Evolutionary conservation across 306 rosid genomes (phyloP), one percentile per base, ranked within the genome.

Genomic region (Medicago arabica): DNA sequence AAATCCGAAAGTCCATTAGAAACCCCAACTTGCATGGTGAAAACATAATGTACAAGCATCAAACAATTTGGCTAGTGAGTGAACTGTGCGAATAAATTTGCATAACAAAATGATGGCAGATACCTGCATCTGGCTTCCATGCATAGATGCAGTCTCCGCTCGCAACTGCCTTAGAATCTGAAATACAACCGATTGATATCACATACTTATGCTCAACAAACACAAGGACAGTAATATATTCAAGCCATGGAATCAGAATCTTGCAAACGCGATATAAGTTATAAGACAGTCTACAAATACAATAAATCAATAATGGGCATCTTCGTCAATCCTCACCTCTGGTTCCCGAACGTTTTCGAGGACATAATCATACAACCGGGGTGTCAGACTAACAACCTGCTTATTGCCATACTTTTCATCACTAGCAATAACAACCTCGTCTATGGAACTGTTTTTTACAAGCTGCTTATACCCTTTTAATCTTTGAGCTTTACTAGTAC

Each of bases 121-220:
- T 50, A 90, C 98, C 96, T 92, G 98, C 98, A 95, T 95, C 80
- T 87, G 90, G 77, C 96, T 87, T 82, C 97, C 98, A 9, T 59
- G 88, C 92, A 92, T 78, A 55, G 88, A 86, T n/a, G 98, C 92
- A 2, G 98, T 95, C 87, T 95, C 98, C 83, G 79, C 89, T 41
- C 98, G 86, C 76, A 95, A 84, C 78, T 87, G 87, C 57, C 81
- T 82, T 71, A 95, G 86, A 85, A 95, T 88, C 98, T 95, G 87
- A 81, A 83, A 77, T 72, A 62, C 59, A 80, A 50, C 77, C 38
- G 40, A 51, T 31, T 47, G 18, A 43, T 19, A 64, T n/a, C n/a
- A n/a, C n/a, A n/a, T n/a, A n/a, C n/a, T n/a, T n/a, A n/a, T n/a
- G n/a, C n/a, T n/a, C n/a, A n/a, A 21, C 23, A 21, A 21, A 21